Conservation (phyloP, 306 rosid species). For the Begonia loranthoides region DNA sequence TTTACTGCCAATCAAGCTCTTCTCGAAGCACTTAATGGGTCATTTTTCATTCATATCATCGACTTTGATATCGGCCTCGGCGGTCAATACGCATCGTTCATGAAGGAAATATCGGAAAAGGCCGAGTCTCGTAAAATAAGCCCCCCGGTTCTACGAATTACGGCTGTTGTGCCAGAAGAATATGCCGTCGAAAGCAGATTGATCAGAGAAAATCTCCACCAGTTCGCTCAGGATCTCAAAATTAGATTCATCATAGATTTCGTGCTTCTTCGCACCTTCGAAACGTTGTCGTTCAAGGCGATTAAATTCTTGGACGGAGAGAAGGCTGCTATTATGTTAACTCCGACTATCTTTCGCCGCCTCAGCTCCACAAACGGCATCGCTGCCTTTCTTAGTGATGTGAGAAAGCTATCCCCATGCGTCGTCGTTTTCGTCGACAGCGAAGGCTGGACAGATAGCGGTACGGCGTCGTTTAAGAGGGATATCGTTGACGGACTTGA, state of each 20-base stretch:
- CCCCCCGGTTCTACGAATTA: constrained; percentile 44
- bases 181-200: constrained; percentile 45
- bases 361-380: constrained; percentile 19
- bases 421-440: constrained; percentile 60
- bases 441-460: constrained; percentile 46
- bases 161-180: constrained; percentile 60
- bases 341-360: constrained; percentile 57
- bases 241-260: constrained; percentile 57
- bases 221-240: constrained; percentile 65
- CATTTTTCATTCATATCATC: constrained; percentile 48
- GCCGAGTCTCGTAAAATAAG: constrained; percentile 18
- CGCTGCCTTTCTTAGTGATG: constrained; percentile 28
- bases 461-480: constrained; percentile 42
- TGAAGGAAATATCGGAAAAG: constrained; percentile 65
- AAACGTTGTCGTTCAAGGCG: constrained; percentile 42
- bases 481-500: constrained; percentile 43
- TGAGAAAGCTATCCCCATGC: constrained; percentile 41
- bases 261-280: constrained; percentile 34
- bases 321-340: constrained; percentile 46
- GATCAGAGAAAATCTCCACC: constrained; percentile 42
- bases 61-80: constrained; percentile 87
- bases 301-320: constrained; percentile 60
- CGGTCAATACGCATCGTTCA: constrained; percentile 70
- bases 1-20: constrained; percentile 83
- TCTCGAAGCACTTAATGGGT: constrained; percentile 45